Percentiles rank a stretch among this genome's conserved stretches.
These are phyloP conservation scores for Jaltomata sinuosa DNA, from an alignment of 257 asterid genomes.

Conservation along the genomic window DNA sequence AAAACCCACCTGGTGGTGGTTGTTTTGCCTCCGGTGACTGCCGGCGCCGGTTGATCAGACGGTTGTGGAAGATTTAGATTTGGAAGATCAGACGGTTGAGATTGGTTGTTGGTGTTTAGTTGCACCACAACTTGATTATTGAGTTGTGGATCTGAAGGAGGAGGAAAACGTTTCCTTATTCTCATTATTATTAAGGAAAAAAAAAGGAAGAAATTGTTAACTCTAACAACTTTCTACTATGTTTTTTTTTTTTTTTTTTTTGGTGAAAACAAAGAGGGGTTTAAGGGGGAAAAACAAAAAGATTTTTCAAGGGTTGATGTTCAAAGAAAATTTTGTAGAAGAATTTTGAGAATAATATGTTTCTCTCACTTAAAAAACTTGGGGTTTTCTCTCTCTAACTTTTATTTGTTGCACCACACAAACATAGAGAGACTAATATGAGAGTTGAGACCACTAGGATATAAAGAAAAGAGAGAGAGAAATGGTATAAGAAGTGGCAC, in stretches of 20 bases:
- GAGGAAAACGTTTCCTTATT: conserved; percentile 54
- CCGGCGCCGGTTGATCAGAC: conserved; percentile 7
- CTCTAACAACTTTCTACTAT: not conserved
- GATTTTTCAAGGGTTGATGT: not conserved
- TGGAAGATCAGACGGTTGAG: conserved; percentile 14
- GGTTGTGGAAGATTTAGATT: conserved; percentile 15
- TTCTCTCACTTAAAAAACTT: not conserved
- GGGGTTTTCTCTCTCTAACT: conserved; percentile 56
- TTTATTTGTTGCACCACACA: conserved; percentile 83
- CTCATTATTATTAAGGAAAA: conserved; percentile 28
- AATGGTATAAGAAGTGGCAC: conserved; percentile 15
- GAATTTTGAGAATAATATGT: not conserved
- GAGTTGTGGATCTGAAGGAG: conserved; percentile 53
- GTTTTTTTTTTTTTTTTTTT: no score
- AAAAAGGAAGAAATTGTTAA: not conserved
- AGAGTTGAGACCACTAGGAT: conserved; percentile 20
- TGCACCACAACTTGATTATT: conserved; percentile 33
- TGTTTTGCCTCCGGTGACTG: not conserved
- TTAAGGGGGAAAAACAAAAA: no score
- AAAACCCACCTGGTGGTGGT: conserved; percentile 25
- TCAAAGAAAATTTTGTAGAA: no score
- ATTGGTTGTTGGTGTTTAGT: conserved; percentile 5
- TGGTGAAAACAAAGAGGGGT: not conserved
- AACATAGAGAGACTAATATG: not conserved
- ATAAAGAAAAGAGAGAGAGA: not conserved